Base-by-base conservation (phyloP, 192 early-diverging fungal species). In the Backusella westeae region DNA sequence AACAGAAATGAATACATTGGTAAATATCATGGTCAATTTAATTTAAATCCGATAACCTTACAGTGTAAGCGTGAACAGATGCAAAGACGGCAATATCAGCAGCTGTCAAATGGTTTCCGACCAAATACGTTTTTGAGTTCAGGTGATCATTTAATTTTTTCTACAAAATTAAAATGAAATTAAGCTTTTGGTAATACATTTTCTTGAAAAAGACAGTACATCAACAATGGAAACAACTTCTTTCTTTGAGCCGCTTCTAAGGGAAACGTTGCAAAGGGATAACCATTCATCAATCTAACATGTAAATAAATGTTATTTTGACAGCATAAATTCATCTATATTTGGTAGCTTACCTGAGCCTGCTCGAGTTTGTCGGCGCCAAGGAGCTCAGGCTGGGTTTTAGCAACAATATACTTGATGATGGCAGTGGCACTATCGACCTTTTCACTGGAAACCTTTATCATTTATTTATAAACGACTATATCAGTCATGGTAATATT, bases 11-110 rank as follows among this genome's bases (percentile, higher is more conserved):
- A 15, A 44, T 1, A 6, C 1, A 7, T 49, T 21, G n/a, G 4
- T 39, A 39, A 39, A 32, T 32, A 32, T 2, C 32, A 32, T 44
- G 0, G 14, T 0, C 14, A 44, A 17, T 44, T 0, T 21, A 53
- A 53, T 53, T 0, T 8, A 21, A 23, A 21, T 53, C 42, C 42
- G 26, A 56, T 9, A 10, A 26, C 6, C 80, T 63, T 85, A 88
- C 84, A 10, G 84, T 82, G 65, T 86, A 90, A 56, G 87, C 80
- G 36, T 92, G 84, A 8, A 92, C 59, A 72, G 91, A 87, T 71
- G 84, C 85, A 87, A 93, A 94, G 26, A 89, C 82, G 19, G 88
- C 85, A 35, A 94, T 74, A 74, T 94, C 93, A 1, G 89, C 91
- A 56, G 90, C 77, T 9, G 90, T 87, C 46, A 94, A 77, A 73